Evolutionary conservation across 345 rosid genomes (phyloP).

Genomic region (Hibiscus mutabilis): DNA sequence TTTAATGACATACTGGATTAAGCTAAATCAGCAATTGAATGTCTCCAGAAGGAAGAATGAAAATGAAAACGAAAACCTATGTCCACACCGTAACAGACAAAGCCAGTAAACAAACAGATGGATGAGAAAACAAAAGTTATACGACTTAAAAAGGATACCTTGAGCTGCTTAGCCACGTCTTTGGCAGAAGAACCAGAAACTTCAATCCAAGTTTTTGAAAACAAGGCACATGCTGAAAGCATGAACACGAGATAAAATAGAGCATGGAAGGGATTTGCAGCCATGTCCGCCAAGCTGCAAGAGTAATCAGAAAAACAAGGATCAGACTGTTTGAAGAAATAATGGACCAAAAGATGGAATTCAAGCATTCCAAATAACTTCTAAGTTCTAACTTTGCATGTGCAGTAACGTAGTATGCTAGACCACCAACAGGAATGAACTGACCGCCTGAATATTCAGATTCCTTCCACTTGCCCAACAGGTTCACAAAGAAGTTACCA

Average conservation of each 20-base stretch:
- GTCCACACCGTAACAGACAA: neutral
- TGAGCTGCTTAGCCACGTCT: slow-evolving; percentile 80
- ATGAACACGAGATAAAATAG: slow-evolving; percentile 69
- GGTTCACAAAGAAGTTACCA: slow-evolving; percentile 62
- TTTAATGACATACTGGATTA: neutral
- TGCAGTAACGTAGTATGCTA: slow-evolving; percentile 67
- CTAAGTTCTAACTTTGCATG: slow-evolving; percentile 40
- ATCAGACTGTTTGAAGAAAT: neutral
- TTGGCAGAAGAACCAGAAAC: slow-evolving; percentile 79
- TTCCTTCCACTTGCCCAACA: slow-evolving; percentile 41
- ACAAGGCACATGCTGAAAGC: slow-evolving; percentile 69
- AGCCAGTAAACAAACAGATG: neutral
- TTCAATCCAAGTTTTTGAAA: slow-evolving; percentile 80
- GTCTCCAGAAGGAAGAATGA: neutral
- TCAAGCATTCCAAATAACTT: neutral
- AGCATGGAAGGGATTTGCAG: slow-evolving; percentile 71
- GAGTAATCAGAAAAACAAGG: neutral
- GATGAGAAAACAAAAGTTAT: neutral
- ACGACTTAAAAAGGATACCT: slow-evolving; percentile 26
- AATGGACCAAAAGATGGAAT: neutral
- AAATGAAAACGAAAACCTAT: neutral
- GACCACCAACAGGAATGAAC: slow-evolving; percentile 60
- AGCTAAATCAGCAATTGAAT: neutral
- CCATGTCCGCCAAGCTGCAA: slow-evolving; percentile 61
- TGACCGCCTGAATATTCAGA: slow-evolving; percentile 34